A percentile compares a stretch with the other conserved stretches of the same genome.
Evolutionary conservation across 805 yeast genomes (phyloP).

Genomic region (Tetrapisispora arboricola): DNA sequence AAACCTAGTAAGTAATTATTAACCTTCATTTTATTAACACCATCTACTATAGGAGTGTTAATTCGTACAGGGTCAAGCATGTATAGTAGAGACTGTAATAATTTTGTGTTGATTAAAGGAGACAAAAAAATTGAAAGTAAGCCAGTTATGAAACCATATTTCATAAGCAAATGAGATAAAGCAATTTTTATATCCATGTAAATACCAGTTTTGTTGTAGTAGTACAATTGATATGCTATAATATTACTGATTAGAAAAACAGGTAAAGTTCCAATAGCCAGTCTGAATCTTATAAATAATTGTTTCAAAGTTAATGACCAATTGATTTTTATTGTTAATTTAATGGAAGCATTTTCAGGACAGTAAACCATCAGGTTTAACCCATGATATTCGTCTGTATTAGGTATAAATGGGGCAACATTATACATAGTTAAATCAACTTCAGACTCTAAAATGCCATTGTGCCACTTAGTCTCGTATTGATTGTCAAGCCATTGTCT

Average conservation of each 20-base stretch:
- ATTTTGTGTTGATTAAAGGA: constrained; percentile 26
- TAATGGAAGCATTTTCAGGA: constrained; percentile 15
- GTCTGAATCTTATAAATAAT: constrained; percentile 65
- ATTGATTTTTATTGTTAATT: constrained; percentile 14
- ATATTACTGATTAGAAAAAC: constrained; percentile 45
- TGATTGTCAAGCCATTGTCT: constrained; percentile 59
- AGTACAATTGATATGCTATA: constrained; percentile 44
- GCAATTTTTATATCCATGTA: constrained; percentile 41
- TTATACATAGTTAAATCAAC: constrained; percentile 43
- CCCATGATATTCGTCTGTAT: constrained; percentile 13
- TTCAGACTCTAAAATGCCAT: constrained; percentile 37
- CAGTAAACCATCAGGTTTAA: constrained; percentile 15
- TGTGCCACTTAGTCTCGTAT: constrained; percentile 72
- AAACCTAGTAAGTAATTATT: constrained; percentile 63
- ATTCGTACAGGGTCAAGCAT: constrained; percentile 45
- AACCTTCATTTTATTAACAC: constrained; percentile 28
- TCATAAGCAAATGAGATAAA: constrained; percentile 29
- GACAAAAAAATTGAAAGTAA: constrained; percentile 30
- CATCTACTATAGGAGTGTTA: constrained; percentile 36
- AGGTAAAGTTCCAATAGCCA: constrained; percentile 63
- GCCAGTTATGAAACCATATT: constrained; percentile 22
- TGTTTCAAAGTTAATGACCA: constrained; percentile 45
- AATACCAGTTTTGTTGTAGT: constrained; percentile 30
- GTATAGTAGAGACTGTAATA: constrained; percentile 33
- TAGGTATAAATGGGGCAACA: constrained; percentile 59